Evolutionary conservation across 495 filamentous ascomycete species (phyloP).

Genomic region (Lasiosphaeris hirsuta): DNA sequence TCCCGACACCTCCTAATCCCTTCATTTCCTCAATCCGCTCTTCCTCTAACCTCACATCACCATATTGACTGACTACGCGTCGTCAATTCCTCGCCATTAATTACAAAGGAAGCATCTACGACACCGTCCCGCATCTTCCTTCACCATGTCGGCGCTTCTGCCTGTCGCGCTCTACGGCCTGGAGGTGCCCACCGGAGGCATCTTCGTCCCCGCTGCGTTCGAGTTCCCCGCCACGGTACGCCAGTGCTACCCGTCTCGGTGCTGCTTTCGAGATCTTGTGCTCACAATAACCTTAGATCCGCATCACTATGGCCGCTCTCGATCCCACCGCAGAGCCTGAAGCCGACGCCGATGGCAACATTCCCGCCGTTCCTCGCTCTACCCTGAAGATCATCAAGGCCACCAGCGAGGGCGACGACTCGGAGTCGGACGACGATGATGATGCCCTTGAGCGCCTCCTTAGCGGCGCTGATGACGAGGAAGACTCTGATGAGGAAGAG

Average conservation of each 20-base stretch:
- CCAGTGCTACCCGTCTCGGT: background rate
- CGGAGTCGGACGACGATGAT: slow-evolving; percentile 58
- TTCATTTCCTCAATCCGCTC: background rate
- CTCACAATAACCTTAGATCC: slow-evolving; percentile 58
- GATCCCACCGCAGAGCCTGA: slow-evolving; percentile 78
- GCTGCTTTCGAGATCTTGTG: background rate
- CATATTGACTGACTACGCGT: background rate
- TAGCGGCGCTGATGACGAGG: slow-evolving; percentile 58
- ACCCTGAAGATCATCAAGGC: slow-evolving; percentile 86
- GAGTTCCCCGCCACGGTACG: slow-evolving; percentile 79
- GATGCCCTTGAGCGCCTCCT: slow-evolving; percentile 54
- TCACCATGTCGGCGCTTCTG: slow-evolving; percentile 37
- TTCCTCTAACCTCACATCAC: background rate
- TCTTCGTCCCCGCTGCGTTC: slow-evolving; percentile 68
- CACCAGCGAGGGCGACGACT: slow-evolving; percentile 49
- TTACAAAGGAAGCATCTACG: too few species aligned
- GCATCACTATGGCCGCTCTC: slow-evolving; percentile 96
- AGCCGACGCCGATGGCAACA: slow-evolving; percentile 57
- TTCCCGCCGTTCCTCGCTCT: slow-evolving; percentile 62
- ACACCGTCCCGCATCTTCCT: background rate
- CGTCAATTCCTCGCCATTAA: background rate
- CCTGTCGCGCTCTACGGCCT: slow-evolving; percentile 89
- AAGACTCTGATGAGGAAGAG: slow-evolving; percentile 57
- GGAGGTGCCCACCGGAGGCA: slow-evolving; percentile 74
- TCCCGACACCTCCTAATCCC: background rate